phyloP scores from a whole-genome alignment of 805 yeast genomes.

The Metschnikowia matae region DNA sequence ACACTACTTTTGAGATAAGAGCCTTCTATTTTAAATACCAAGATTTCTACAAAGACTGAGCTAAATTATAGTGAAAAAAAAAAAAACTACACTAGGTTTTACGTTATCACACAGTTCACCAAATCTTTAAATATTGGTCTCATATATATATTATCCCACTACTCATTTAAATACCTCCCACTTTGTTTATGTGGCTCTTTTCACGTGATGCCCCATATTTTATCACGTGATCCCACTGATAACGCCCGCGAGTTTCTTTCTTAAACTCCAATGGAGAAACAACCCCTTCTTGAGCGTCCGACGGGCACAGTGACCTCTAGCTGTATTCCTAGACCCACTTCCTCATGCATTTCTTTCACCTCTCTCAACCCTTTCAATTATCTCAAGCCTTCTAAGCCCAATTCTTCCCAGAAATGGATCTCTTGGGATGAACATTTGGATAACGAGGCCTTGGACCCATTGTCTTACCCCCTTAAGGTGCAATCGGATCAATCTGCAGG shows the following conservation, averaged over 20 bases:
- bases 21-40: too few relatives aligned
- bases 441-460: slow-evolving; percentile 21
- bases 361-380: not conserved
- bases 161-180: too few relatives aligned
- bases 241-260: too few relatives aligned
- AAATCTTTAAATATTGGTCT: too few relatives aligned
- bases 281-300: slow-evolving; percentile 1
- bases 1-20: too few relatives aligned
- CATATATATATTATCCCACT: too few relatives aligned
- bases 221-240: too few relatives aligned
- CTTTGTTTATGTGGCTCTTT: not conserved
- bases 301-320: not conserved
- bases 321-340: not conserved
- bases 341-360: not conserved
- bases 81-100: too few relatives aligned
- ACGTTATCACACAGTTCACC: too few relatives aligned
- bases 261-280: slow-evolving; percentile 1
- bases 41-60: too few relatives aligned
- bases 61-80: too few relatives aligned
- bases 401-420: not conserved
- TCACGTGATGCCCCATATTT: not conserved
- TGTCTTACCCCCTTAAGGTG: slow-evolving; percentile 19
- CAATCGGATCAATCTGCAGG: not conserved
- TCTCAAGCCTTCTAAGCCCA: not conserved
- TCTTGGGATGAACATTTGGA: slow-evolving; percentile 18